Percentiles rank a stretch among this genome's conserved stretches.
These are phyloP conservation scores for Tardiomyces digboiensis DNA, from an alignment of 1,139 yeast genomes.

Conservation along the genomic window DNA sequence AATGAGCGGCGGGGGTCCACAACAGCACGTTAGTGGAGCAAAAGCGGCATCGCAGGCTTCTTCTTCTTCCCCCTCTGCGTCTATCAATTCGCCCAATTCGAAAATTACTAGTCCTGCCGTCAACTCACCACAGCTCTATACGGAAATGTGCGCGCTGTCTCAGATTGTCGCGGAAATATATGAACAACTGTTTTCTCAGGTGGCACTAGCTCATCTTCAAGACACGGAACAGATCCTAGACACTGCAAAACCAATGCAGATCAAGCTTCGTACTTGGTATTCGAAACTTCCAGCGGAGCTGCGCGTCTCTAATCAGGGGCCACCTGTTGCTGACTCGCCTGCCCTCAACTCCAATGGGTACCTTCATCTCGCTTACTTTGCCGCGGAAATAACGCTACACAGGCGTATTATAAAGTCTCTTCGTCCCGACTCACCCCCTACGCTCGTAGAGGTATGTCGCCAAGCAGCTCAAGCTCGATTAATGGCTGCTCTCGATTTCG, in stretches of 20 bases:
- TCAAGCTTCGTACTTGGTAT: slow-evolving; percentile 74
- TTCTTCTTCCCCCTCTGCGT: neutral
- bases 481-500: slow-evolving; percentile 73
- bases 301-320: slow-evolving; percentile 53
- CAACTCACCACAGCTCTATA: slow-evolving; percentile 20
- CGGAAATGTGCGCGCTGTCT: slow-evolving; percentile 48
- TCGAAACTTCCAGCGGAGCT: slow-evolving; percentile 63
- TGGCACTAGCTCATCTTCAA: slow-evolving; percentile 45
- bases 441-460: slow-evolving; percentile 62
- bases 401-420: slow-evolving; percentile 54
- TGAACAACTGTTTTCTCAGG: slow-evolving; percentile 60
- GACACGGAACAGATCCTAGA: slow-evolving; percentile 58
- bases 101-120: neutral
- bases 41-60: no score
- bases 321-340: slow-evolving; percentile 52
- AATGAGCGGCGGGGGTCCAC: no score
- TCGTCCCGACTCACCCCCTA: slow-evolving; percentile 42
- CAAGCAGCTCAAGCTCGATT: slow-evolving; percentile 77
- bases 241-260: slow-evolving; percentile 77
- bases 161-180: slow-evolving; percentile 65
- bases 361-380: slow-evolving; percentile 75
- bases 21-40: no score
- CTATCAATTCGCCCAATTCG: neutral
- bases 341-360: slow-evolving; percentile 47
- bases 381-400: slow-evolving; percentile 78